Evolutionary conservation across 1,139 yeast species (phyloP).

Genomic region (Chernovozyma aurita): DNA sequence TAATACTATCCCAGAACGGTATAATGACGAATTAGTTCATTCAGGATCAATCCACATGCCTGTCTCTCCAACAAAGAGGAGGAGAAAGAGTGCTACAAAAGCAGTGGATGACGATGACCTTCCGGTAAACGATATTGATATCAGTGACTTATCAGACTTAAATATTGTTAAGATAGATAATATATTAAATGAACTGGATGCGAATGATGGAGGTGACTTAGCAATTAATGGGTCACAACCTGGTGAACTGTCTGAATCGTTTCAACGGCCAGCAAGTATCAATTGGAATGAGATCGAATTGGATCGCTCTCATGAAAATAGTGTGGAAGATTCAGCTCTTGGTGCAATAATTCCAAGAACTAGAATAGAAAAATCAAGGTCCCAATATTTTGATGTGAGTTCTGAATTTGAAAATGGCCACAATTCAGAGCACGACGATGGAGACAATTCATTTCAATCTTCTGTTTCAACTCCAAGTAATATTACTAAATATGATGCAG

Average conservation of each 20-base stretch:
- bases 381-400: slow-evolving; percentile 19
- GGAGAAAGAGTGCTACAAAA: slow-evolving; percentile 8
- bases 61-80: slow-evolving; percentile 13
- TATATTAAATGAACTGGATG: slow-evolving; percentile 24
- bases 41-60: slow-evolving; percentile 8
- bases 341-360: background rate
- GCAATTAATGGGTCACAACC: background rate
- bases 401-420: slow-evolving; percentile 10
- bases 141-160: slow-evolving; percentile 38
- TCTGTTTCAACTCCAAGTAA: slow-evolving; percentile 40
- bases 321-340: slow-evolving; percentile 4
- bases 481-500: slow-evolving; percentile 38
- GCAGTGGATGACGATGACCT: slow-evolving; percentile 4
- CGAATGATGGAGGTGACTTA: slow-evolving; percentile 2
- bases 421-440: background rate
- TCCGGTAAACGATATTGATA: slow-evolving; percentile 20
- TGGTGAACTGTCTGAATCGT: slow-evolving; percentile 23
- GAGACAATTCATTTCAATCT: slow-evolving; percentile 20
- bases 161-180: slow-evolving; percentile 37
- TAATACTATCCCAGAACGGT: slow-evolving; percentile 22
- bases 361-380: slow-evolving; percentile 7
- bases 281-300: slow-evolving; percentile 43
- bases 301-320: slow-evolving; percentile 18
- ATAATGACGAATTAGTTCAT: slow-evolving; percentile 14
- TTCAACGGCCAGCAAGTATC: slow-evolving; percentile 40